Conservation (phyloP, 139 green algal species). For the Haematococcus lacustris region DNA sequence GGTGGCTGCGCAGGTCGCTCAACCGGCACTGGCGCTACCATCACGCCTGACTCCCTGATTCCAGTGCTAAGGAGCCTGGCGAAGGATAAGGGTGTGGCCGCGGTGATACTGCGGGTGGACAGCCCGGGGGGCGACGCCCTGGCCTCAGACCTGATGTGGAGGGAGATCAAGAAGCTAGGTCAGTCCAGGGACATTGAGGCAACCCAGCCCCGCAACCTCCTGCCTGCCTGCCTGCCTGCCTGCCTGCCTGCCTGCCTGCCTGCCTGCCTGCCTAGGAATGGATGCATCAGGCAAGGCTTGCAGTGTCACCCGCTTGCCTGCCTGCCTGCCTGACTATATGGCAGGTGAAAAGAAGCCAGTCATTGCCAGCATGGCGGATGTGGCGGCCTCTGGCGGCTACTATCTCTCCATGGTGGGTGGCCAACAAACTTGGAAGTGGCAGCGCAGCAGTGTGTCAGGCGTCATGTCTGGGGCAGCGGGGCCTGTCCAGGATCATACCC, state of each 20-base stretch:
- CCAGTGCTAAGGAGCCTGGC: slow-evolving; percentile 41
- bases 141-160: slow-evolving; percentile 92
- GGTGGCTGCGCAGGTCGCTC: too few species aligned
- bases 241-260: background rate
- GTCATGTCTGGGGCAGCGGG: too few species aligned
- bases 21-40: slow-evolving; percentile 9
- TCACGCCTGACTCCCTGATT: slow-evolving; percentile 46
- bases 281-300: too few species aligned
- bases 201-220: too few species aligned
- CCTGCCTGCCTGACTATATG: too few species aligned
- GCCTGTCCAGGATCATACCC: too few species aligned
- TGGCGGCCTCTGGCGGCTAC: slow-evolving; percentile 90
- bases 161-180: slow-evolving; percentile 65
- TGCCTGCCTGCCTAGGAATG: too few species aligned
- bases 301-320: too few species aligned
- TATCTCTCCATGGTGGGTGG: slow-evolving; percentile 95
- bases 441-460: too few species aligned
- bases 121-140: slow-evolving; percentile 80
- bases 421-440: too few species aligned
- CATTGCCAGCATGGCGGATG: slow-evolving; percentile 88
- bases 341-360: slow-evolving; percentile 77
- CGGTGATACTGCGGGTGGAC: slow-evolving; percentile 73
- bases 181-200: too few species aligned
- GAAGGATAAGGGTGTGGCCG: slow-evolving; percentile 33
- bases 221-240: too few species aligned